A percentile compares a stretch with the other conserved stretches of the same genome.
phyloP scores from a whole-genome alignment of 352 stramenopile genomes.

The Poterioochromonas sp. region DNA sequence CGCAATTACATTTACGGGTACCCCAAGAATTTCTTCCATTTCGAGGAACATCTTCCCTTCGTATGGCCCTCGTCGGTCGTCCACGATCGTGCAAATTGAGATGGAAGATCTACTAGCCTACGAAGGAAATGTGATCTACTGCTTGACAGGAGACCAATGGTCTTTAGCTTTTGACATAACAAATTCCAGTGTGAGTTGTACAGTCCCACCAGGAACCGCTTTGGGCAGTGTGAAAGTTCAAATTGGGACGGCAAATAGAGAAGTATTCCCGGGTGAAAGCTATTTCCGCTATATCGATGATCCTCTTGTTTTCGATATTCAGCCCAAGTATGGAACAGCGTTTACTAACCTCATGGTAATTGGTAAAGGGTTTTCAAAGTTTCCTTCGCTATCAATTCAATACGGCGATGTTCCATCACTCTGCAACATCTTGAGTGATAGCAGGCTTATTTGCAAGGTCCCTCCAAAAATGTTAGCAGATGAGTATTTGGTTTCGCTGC shows the following conservation, averaged over 20 bases:
- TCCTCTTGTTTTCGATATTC: conserved; percentile 17
- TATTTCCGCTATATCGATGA: conserved; percentile 19
- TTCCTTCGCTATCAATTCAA: conserved; percentile 60
- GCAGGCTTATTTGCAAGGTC: conserved; percentile 54
- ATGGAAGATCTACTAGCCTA: not conserved
- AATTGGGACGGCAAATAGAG: not conserved
- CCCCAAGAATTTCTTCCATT: not conserved
- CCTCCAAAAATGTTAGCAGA: conserved; percentile 47
- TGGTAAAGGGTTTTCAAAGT: conserved; percentile 64
- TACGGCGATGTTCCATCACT: conserved; percentile 58
- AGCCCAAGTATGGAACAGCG: conserved; percentile 38
- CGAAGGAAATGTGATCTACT: not conserved
- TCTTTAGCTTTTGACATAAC: not conserved
- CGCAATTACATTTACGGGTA: not conserved
- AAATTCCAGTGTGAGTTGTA: not conserved
- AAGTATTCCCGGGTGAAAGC: not conserved
- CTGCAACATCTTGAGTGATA: conserved; percentile 52
- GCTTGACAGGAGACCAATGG: conserved; percentile 31
- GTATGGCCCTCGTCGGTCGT: not conserved
- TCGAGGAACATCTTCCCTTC: not conserved
- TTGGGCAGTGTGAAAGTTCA: conserved; percentile 2
- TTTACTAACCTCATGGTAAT: conserved; percentile 61
- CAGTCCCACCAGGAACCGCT: not conserved
- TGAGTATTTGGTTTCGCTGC: conserved; percentile 43
- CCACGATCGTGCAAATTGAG: not conserved